Base-by-base conservation (phyloP, 1,139 yeast species). In the Candida neerlandica region DNA sequence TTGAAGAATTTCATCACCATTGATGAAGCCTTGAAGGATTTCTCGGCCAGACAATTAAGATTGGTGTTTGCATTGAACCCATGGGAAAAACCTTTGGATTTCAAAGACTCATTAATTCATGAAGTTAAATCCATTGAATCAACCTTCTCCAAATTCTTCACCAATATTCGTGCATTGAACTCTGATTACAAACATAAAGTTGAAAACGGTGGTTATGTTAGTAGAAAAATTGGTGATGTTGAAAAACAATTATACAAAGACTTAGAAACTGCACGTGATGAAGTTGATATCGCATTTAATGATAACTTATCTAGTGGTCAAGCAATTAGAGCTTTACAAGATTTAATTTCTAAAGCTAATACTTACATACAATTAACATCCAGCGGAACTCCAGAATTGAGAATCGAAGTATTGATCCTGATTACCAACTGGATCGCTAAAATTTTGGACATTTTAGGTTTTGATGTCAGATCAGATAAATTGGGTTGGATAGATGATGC, bases 1-100 rank as follows among this genome's bases (percentile, higher is more conserved):
- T 78, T 94, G 62, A 94, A 94, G 69, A 94, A 94, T 69, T 94
- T 94, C 66, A 92, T 95, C 62, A 92, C 99, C 10, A 91, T 94
- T 58, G 89, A 88, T 58, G 96, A 94, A 64, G 98, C 98, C 1
- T 77, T 95, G 55, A 71, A 77, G 43, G 81, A 70, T 53, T 89
- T 81, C 64, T 69, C 88, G 2, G 68, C 95, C 2, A 83, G 97
- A 59, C 97, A 94, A 67, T 77, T 94, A 60, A 81, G 99, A 58
- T 77, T 94, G 58, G 92, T 92, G 11, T 94, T 94, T 74, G 96
- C 96, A 2, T 77, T 89, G 60, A 90, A 88, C 55, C 89, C 87
- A 57, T 94, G 99, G 99, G 94, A 91, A 62, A 85, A 82, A 61
- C 96, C 92, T 55, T 75, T 94, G 48, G 99, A 94, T 68, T 94